Base-by-base conservation (phyloP, 345 rosid species). In the Sisymbrium altissimum region DNA sequence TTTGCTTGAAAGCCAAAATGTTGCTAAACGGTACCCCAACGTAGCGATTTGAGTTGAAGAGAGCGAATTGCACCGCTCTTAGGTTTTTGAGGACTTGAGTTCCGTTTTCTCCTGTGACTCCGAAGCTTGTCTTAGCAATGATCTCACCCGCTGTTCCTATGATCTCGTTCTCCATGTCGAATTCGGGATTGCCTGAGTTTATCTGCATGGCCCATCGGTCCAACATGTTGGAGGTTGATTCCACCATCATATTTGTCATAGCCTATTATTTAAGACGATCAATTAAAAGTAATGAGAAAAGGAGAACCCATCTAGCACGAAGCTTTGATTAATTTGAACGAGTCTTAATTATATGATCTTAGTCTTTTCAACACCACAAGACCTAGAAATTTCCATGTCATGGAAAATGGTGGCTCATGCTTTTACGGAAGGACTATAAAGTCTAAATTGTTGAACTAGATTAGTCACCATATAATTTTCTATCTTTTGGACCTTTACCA, bases 81-180 rank as follows among this genome's bases (percentile, higher is more conserved):
- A 95, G 62, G 77, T 88, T 90, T 36, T 87, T 84, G 0, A 84
- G 75, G 35, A 89, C 90, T 72, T 81, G 50, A 21, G 78, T 83
- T 5, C 96, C 97, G 8, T 55, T 82, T 72, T 80, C 81, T 50
- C 83, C 83, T 39, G 69, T 76, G 25, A 92, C 70, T 12, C 99
- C 99, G n/a, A 95, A 95, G 79, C 97, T 88, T 9, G 97, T 83
- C 74, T 81, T 89, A 27, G 96, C 96, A 0, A 95, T 89, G 49
- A 95, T 95, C 70, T 95, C 97, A 0, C 97, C 97, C 0, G 97
- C 93, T 0, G 86, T 85, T 15, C 77, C 78, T 14, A 76, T 85
- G 62, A 91, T 86, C 66, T 91, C 96, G 2, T 74, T 83, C 74
- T 89, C 97, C 10, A 89, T 85, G 15, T 95, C 97, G 19, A 95